Percentiles rank a stretch among this genome's conserved stretches.
These are phyloP conservation scores for Venturiaceae sp. DNA, from an alignment of 2,329 filamentous ascomycete genomes.

Conservation along the genomic window DNA sequence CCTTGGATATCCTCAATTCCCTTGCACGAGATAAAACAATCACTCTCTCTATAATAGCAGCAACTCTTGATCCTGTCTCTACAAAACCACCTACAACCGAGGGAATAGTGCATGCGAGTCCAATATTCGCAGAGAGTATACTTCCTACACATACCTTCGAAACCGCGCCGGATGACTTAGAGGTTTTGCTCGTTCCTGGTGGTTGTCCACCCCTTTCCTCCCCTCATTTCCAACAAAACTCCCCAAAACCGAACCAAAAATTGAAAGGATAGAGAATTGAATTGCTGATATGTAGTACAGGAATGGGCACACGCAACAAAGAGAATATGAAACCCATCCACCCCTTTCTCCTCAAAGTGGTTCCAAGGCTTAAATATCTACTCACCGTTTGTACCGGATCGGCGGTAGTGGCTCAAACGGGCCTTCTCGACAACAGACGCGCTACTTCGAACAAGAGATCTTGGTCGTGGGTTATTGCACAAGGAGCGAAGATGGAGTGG, in stretches of 20 bases:
- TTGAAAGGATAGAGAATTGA: constrained; percentile 22
- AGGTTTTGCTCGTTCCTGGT: constrained; percentile 57
- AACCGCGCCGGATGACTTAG: constrained; percentile 35
- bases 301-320: background rate
- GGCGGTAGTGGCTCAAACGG: constrained; percentile 46
- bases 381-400: constrained; percentile 60
- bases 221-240: constrained; percentile 30
- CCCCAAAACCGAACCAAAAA: constrained; percentile 23
- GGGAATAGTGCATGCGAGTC: constrained; percentile 10
- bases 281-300: background rate
- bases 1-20: background rate
- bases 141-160: constrained; percentile 47
- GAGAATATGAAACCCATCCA: background rate
- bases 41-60: constrained; percentile 17
- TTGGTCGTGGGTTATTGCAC: constrained; percentile 35
- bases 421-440: constrained; percentile 47
- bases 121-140: constrained; percentile 23
- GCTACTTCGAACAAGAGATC: constrained; percentile 59
- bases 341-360: constrained; percentile 33
- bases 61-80: constrained; percentile 22
- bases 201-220: constrained; percentile 27
- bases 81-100: constrained; percentile 15
- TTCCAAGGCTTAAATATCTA: constrained; percentile 41
- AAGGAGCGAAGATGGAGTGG: constrained; percentile 48
- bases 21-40: background rate